Conservation (phyloP, 164 flowering plant species). For the Berberis vulgaris region DNA sequence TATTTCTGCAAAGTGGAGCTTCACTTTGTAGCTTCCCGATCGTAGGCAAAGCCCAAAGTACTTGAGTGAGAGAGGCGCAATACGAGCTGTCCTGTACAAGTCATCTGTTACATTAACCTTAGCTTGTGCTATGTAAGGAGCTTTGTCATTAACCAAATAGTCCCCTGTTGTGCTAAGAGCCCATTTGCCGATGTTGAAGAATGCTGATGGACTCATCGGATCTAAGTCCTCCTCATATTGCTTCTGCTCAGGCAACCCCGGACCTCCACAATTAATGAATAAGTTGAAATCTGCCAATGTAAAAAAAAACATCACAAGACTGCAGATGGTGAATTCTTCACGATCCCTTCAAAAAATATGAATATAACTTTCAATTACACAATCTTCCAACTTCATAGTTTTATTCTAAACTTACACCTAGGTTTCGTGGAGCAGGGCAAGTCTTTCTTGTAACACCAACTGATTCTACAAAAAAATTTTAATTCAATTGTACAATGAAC, state of each 20-base stretch:
- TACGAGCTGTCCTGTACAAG: slow-evolving; percentile 29
- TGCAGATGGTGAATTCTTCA: too few species aligned
- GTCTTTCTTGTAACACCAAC: slow-evolving; percentile 57
- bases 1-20: slow-evolving; percentile 84
- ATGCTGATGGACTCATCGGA: slow-evolving; percentile 31
- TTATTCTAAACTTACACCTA: slow-evolving; percentile 28
- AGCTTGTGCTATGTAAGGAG: slow-evolving; percentile 15
- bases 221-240: slow-evolving; percentile 41
- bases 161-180: slow-evolving; percentile 58
- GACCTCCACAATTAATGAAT: slow-evolving; percentile 79
- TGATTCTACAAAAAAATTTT: slow-evolving; percentile 17
- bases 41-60: slow-evolving; percentile 31
- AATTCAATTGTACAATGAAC: not conserved
- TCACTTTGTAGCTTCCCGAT: slow-evolving; percentile 60
- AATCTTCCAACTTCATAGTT: not conserved
- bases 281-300: slow-evolving; percentile 48
- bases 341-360: not conserved
- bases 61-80: slow-evolving; percentile 29
- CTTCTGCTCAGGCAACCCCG: slow-evolving; percentile 18
- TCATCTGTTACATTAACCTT: slow-evolving; percentile 19
- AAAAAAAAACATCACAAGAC: not conserved
- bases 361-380: not conserved
- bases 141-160: slow-evolving; percentile 18
- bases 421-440: slow-evolving; percentile 44
- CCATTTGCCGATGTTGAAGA: slow-evolving; percentile 32